A percentile compares a stretch with the other conserved stretches of the same genome.
These are phyloP conservation scores for Sporobolomyces phaffii DNA, from an alignment of 768 basidiomycete genomes.

Conservation along the genomic window DNA sequence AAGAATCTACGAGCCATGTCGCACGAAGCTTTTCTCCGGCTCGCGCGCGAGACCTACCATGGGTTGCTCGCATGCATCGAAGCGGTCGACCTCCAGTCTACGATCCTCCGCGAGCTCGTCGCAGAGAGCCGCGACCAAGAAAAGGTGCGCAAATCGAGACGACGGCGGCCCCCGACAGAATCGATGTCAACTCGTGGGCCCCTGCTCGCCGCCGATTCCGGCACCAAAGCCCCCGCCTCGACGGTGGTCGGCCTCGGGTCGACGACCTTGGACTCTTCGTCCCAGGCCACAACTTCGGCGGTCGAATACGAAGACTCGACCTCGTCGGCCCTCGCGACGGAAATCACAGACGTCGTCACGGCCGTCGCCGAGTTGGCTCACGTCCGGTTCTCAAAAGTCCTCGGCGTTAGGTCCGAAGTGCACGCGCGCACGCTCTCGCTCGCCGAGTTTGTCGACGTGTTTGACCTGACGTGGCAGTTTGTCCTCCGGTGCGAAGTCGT, in stretches of 20 bases:
- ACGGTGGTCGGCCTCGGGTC: no score
- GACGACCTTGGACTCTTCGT: no score
- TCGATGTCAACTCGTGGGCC: no score
- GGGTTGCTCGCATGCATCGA: slow-evolving; percentile 34
- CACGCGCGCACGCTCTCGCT: slow-evolving; percentile 64
- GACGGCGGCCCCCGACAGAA: background rate
- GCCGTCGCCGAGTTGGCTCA: slow-evolving; percentile 81
- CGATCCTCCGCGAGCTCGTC: slow-evolving; percentile 17
- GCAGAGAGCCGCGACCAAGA: slow-evolving; percentile 2
- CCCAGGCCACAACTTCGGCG: background rate
- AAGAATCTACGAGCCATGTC: slow-evolving; percentile 33
- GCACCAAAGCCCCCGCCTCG: no score
- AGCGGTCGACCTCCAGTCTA: slow-evolving; percentile 31
- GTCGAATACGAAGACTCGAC: slow-evolving; percentile 21
- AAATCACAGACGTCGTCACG: slow-evolving; percentile 68
- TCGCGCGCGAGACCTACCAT: slow-evolving; percentile 14
- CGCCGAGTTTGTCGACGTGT: slow-evolving; percentile 68
- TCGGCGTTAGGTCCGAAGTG: slow-evolving; percentile 68
- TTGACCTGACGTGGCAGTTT: slow-evolving; percentile 81
- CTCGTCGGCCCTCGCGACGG: slow-evolving; percentile 49
- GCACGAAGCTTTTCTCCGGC: slow-evolving; percentile 18
- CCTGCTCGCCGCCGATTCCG: no score
- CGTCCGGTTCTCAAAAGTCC: slow-evolving; percentile 69
- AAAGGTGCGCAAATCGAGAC: slow-evolving; percentile 11
- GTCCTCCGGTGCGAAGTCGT: slow-evolving; percentile 80